Evolutionary conservation across 495 filamentous ascomycete genomes (phyloP).

Genomic region (Xylaria nigripes): DNA sequence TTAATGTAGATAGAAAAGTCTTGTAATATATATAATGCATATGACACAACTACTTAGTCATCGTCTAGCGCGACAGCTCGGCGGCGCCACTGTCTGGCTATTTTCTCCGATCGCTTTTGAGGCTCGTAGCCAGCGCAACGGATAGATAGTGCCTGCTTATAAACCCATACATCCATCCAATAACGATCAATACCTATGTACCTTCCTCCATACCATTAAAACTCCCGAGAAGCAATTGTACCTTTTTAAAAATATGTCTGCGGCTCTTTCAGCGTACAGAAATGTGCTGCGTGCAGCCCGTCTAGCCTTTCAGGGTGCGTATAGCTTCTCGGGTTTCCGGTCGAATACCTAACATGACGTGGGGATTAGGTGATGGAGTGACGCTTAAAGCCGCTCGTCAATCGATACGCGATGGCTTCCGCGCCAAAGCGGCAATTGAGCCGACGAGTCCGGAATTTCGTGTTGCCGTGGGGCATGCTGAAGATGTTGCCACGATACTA

Average conservation of each 20-base stretch:
- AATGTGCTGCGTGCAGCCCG: slow-evolving; percentile 72
- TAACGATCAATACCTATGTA: too few relatives aligned
- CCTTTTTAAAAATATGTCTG: slow-evolving; percentile 19
- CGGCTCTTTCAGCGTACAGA: slow-evolving; percentile 74
- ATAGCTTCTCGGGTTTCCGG: background rate
- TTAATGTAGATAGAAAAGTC: too few relatives aligned
- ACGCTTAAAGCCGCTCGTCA: slow-evolving; percentile 61
- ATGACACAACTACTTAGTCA: too few relatives aligned
- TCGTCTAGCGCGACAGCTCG: too few relatives aligned
- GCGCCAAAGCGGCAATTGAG: slow-evolving; percentile 49
- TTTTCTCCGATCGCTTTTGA: too few relatives aligned
- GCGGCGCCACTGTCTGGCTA: too few relatives aligned
- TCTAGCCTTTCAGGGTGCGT: slow-evolving; percentile 72
- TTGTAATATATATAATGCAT: too few relatives aligned
- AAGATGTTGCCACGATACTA: slow-evolving; percentile 74
- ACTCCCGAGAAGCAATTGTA: background rate
- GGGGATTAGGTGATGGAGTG: slow-evolving; percentile 52
- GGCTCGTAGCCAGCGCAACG: too few relatives aligned
- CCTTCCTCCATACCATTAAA: background rate
- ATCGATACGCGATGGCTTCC: slow-evolving; percentile 64
- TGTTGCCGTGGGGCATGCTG: slow-evolving; percentile 60
- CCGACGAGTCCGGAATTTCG: slow-evolving; percentile 43
- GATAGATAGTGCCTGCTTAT: too few relatives aligned
- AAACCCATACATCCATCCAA: too few relatives aligned
- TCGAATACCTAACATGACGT: background rate